These are phyloP conservation scores for Pseudogymnoascus sp. DNA, from an alignment of 2,329 filamentous ascomycete genomes.

Conservation along the genomic window DNA sequence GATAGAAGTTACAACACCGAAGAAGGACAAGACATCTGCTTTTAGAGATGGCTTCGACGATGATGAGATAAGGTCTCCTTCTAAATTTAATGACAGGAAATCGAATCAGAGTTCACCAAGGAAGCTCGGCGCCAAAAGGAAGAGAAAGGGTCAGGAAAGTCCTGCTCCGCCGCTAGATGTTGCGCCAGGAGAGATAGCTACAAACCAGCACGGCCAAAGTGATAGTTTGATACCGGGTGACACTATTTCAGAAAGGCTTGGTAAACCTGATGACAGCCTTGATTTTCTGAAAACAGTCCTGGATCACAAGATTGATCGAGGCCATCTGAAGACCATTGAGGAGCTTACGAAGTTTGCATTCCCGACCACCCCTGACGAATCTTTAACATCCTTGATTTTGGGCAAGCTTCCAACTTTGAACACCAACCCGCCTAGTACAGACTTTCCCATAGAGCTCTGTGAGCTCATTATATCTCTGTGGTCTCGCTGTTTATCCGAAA, in stretches of 20 bases:
- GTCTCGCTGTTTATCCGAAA: slow-evolving; percentile 57
- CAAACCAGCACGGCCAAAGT: not conserved
- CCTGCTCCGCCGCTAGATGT: not conserved
- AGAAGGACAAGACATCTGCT: slow-evolving; percentile 48
- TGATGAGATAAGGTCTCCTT: slow-evolving; percentile 44
- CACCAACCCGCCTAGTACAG: slow-evolving; percentile 39
- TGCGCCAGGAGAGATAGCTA: not conserved
- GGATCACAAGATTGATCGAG: slow-evolving; percentile 30
- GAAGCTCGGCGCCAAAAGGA: slow-evolving; percentile 52
- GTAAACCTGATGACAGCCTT: slow-evolving; percentile 33
- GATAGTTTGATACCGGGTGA: slow-evolving; percentile 23
- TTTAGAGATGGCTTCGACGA: slow-evolving; percentile 68
- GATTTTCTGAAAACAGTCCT: slow-evolving; percentile 29
- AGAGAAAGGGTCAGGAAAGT: slow-evolving; percentile 27
- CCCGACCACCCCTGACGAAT: slow-evolving; percentile 52
- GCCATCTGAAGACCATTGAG: slow-evolving; percentile 57
- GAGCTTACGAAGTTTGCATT: slow-evolving; percentile 55
- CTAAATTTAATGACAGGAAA: slow-evolving; percentile 28
- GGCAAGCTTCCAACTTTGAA: slow-evolving; percentile 55
- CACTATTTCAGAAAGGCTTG: slow-evolving; percentile 29
- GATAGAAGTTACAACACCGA: slow-evolving; percentile 45
- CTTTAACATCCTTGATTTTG: slow-evolving; percentile 59
- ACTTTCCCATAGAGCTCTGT: slow-evolving; percentile 53
- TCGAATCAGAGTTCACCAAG: slow-evolving; percentile 46
- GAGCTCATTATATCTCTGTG: slow-evolving; percentile 58